These are phyloP conservation scores for Lodderomyces beijingensis DNA, from an alignment of 1,139 yeast species.

Conservation along the genomic window DNA sequence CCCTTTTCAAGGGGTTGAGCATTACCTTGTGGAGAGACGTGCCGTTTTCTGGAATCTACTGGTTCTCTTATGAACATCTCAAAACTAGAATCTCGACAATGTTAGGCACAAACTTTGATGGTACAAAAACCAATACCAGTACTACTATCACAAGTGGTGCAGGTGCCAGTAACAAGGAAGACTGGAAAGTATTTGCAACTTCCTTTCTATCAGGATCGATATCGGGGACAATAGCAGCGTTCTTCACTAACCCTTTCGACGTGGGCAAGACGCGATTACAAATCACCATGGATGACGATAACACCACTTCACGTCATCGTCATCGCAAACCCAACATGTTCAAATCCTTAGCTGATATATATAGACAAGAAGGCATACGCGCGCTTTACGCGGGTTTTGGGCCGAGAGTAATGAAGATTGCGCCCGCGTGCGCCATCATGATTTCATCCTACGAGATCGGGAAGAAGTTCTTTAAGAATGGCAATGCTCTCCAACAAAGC, in stretches of 20 bases:
- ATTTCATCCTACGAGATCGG: conserved; percentile 91
- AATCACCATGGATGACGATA: conserved; percentile 36
- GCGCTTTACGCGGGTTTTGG: conserved; percentile 82
- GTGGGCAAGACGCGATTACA: conserved; percentile 95
- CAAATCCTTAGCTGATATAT: conserved; percentile 56
- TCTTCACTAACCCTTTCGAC: conserved; percentile 90
- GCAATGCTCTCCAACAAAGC: conserved; percentile 12
- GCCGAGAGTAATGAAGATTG: conserved; percentile 85
- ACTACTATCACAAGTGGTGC: too few species aligned
- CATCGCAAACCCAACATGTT: conserved; percentile 51
- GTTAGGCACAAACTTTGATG: conserved; percentile 24
- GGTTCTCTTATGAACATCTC: conserved; percentile 73
- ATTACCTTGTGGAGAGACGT: conserved; percentile 95
- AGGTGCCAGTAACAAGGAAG: conserved; percentile 24
- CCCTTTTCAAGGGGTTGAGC: conserved; percentile 79
- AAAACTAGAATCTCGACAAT: conserved; percentile 23
- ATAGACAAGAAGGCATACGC: conserved; percentile 64
- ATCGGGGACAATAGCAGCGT: conserved; percentile 82
- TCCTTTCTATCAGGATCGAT: conserved; percentile 82
- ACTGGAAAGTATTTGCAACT: conserved; percentile 58
- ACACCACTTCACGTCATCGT: conserved; percentile 10
- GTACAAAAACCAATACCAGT: conserved; percentile 3
- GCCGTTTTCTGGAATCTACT: conserved; percentile 92
- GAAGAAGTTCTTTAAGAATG: conserved; percentile 54
- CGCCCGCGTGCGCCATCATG: conserved; percentile 99